Base-by-base conservation (phyloP, 2,329 filamentous ascomycete species). In the Colletotrichum musicola region DNA sequence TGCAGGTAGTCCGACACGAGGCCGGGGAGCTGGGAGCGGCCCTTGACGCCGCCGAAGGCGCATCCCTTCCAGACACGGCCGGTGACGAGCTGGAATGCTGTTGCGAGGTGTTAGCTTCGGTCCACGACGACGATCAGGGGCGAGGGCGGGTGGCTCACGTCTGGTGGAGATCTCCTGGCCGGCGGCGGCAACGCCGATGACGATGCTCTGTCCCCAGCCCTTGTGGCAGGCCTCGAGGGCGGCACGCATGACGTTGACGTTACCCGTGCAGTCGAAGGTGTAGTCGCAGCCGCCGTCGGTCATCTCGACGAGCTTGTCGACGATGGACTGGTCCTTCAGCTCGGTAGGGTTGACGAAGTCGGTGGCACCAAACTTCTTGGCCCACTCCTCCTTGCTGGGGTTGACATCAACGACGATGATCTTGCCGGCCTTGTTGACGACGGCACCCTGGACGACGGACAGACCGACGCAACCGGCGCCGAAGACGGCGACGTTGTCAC, bases 261-360 rank as follows among this genome's bases (percentile, higher is more conserved):
- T 98, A 69, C 96, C 96, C 6, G 96, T 99, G 88, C 96, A 98
- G 85, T 99, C 96, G 79, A 99, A 99, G 57, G 96, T 99, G 86
- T 98, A 98, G 85, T 99, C 96, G 80, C 94, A 97, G 59, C 96
- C 96, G 73, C 96, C 96, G 77, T 98, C 96, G 1, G 96, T 99
- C 92, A 98, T 94, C 83, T 98, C 95, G 74, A 98, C 90, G 72
- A 99, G 88, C 85, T 95, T 92, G 77, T 97, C 94, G 76, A 97
- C 93, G 74, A 98, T 92, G 69, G 88, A 93, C 87, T 95, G 92
- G 71, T 86, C 88, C 74, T 89, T 86, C 71, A 95, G 84, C 81
- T 95, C 91, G 68, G 87, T 90, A 51, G 96, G 96, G 86, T 99
- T 98, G 76, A 99, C 93, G 77, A 99, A 99, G 82, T 98, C 89